These are phyloP conservation scores for Zygnema circumcarinatum DNA, from an alignment of 139 green algal species.

Conservation along the genomic window DNA sequence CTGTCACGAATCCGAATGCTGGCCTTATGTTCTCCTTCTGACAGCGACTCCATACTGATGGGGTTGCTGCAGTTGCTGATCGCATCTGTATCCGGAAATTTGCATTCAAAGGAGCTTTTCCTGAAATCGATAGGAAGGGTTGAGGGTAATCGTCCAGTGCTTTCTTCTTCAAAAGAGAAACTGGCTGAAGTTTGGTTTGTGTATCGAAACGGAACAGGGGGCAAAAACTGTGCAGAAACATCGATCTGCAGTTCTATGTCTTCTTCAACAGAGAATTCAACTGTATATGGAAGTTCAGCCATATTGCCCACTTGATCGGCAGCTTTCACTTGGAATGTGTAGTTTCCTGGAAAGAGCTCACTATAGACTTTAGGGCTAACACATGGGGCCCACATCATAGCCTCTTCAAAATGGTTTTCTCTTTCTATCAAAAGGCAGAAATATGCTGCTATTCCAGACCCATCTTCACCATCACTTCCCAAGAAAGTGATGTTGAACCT, in stretches of 20 bases:
- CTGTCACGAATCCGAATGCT: background rate
- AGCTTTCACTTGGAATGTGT: constrained; percentile 26
- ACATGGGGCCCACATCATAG: background rate
- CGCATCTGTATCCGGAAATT: background rate
- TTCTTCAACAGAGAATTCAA: background rate
- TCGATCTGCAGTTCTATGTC: background rate
- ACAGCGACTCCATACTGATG: background rate
- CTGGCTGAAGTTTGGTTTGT: background rate
- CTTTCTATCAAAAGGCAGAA: background rate
- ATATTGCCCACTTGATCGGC: constrained; percentile 1
- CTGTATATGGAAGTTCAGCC: background rate
- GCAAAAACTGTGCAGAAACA: background rate
- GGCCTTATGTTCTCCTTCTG: constrained; percentile 12
- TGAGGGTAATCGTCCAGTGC: background rate
- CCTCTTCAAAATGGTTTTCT: background rate
- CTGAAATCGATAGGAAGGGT: background rate
- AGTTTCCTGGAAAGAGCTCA: background rate
- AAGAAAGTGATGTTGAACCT: constrained; percentile 1
- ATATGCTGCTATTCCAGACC: background rate
- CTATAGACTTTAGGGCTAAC: background rate
- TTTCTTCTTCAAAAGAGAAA: background rate
- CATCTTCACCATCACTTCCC: background rate
- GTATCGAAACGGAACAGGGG: background rate
- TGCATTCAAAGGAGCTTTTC: background rate
- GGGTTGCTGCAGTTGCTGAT: constrained; percentile 17